Evolutionary conservation across 352 stramenopile genomes (phyloP), one percentile per base, ranked within the genome.

Genomic region (Phytophthora pinifolia): DNA sequence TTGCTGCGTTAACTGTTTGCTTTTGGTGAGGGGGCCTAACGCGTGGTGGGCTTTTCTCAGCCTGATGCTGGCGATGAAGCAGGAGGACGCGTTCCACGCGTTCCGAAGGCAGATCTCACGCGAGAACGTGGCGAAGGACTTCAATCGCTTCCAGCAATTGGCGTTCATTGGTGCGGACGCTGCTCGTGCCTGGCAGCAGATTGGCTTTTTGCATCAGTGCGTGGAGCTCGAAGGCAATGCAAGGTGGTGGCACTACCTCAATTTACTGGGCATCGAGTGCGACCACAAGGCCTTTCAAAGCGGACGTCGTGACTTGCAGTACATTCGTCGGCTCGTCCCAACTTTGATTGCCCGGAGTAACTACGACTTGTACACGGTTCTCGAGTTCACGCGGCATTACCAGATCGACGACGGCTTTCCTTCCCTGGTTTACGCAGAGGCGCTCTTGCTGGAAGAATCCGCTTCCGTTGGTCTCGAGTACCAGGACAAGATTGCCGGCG

Each of bases 91-190:
- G 1, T 94, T 90, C 46, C 72, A 74, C 17, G 65, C 72, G 1
- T 91, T 94, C 54, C 74, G 82, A 46, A 63, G 54, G n/a, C 81
- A 91, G 48, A 85, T 94, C 29, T 86, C 81, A 29, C 72, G 80
- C 51, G 83, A 94, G 55, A 90, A 92, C 32, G 74, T 92, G 10
- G 72, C 75, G 1, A 92, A 92, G 69, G 83, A 94, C 39, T 94
- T 88, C 43, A 74, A 84, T 32, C 71, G 83, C 13, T 89, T 94
- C 36, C 83, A 89, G 33, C 74, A 89, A 39, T 61, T 94, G 12
- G 81, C 83, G 5, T 76, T 81, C 12, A 75, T 92, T 53, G 81
- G 83, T 9, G 70, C 83, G 1, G 79, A 94, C 59, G 76, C 78
- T 31, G 83, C 83, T 51, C 75, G 81, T 35, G 81, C 78, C 6